These are phyloP conservation scores for Apiospora rasikravindrae DNA, from an alignment of 2,329 filamentous ascomycete genomes.

Conservation along the genomic window DNA sequence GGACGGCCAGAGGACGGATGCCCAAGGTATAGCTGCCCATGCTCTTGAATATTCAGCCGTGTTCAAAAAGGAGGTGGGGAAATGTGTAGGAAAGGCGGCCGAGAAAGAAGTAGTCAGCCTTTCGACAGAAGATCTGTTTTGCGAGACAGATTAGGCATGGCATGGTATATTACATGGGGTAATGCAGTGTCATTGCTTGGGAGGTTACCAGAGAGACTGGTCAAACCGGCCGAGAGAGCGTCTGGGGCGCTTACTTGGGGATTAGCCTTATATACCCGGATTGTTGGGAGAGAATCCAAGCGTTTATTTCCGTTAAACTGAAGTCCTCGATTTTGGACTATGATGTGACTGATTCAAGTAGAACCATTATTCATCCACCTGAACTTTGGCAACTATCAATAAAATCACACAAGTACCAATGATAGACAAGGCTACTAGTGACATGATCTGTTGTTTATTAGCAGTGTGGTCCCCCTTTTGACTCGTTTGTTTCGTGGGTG, in stretches of 20 bases:
- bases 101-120: constrained; percentile 39
- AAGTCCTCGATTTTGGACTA: not conserved
- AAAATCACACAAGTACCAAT: constrained; percentile 70
- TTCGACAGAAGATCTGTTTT: constrained; percentile 69
- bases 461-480: not conserved
- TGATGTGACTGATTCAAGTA: not conserved
- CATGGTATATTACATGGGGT: not conserved
- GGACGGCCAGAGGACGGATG: constrained; percentile 58
- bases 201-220: not conserved
- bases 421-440: constrained; percentile 65
- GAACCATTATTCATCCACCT: constrained; percentile 30
- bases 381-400: constrained; percentile 54
- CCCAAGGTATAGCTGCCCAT: constrained; percentile 46
- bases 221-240: not conserved
- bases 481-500: not conserved
- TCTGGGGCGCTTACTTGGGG: constrained; percentile 10
- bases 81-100: constrained; percentile 54
- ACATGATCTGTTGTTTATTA: constrained; percentile 58
- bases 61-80: constrained; percentile 72
- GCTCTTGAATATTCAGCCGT: constrained; percentile 58
- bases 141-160: constrained; percentile 48
- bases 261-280: constrained; percentile 3
- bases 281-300: constrained; percentile 6
- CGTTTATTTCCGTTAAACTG: constrained; percentile 3
- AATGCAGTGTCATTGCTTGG: not conserved